Conservation (phyloP, 768 basidiomycete species). For the Lactarius akahatsu region DNA sequence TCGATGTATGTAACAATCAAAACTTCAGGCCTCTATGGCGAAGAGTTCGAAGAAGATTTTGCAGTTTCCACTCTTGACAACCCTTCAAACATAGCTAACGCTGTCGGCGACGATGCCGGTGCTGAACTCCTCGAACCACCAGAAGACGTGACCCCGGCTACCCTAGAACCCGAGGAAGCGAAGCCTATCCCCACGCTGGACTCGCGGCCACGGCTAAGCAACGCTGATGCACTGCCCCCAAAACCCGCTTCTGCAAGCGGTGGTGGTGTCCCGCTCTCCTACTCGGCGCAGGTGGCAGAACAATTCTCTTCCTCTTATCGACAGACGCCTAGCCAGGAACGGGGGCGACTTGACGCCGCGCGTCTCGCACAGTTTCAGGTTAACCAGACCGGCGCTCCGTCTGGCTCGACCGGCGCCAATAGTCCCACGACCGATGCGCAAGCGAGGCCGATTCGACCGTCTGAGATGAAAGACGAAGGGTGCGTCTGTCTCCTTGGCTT, state of each 20-base stretch:
- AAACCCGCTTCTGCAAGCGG: constrained; percentile 9
- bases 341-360: constrained; percentile 40
- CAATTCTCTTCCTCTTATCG: constrained; percentile 63
- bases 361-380: constrained; percentile 16
- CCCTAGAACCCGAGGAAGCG: background rate
- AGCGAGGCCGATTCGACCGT: constrained; percentile 65
- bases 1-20: background rate
- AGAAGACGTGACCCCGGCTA: constrained; percentile 10
- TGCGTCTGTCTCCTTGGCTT: constrained; percentile 50
- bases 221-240: constrained; percentile 19
- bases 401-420: background rate
- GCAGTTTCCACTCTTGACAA: constrained; percentile 18
- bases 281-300: constrained; percentile 63
- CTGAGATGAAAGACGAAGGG: constrained; percentile 99
- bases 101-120: constrained; percentile 1
- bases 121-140: constrained; percentile 17
- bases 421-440: too few relatives aligned
- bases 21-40: constrained; percentile 29
- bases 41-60: constrained; percentile 31
- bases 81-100: constrained; percentile 8
- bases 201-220: constrained; percentile 2
- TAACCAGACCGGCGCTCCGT: constrained; percentile 17
- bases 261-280: constrained; percentile 43
- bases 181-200: constrained; percentile 19
- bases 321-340: constrained; percentile 65